phyloP scores from a whole-genome alignment of 345 rosid species.

The Gossypium longicalyx region DNA sequence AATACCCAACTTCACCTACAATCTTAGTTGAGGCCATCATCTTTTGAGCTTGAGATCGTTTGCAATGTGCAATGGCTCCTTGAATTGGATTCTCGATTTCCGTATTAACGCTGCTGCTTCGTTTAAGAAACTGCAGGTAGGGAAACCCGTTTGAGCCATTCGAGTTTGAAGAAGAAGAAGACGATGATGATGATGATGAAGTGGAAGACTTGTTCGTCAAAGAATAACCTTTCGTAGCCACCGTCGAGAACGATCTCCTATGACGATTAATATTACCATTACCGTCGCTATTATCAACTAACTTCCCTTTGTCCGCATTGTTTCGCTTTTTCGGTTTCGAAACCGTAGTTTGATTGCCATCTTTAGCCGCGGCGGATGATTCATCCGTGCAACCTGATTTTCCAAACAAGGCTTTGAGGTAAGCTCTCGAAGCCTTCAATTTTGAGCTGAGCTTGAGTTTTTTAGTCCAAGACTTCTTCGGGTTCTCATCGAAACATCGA shows the following conservation, averaged over 20 bases:
- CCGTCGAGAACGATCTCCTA: conserved; percentile 82
- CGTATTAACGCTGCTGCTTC: conserved; percentile 51
- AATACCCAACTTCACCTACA: conserved; percentile 47
- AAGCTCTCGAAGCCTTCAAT: conserved; percentile 69
- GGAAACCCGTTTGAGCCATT: conserved; percentile 38
- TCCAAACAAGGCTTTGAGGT: conserved; percentile 58
- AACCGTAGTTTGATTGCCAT: conserved; percentile 40
- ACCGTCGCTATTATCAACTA: conserved; percentile 19
- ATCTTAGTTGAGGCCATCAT: conserved; percentile 37
- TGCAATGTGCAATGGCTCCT: conserved; percentile 94
- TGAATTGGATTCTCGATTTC: conserved; percentile 77
- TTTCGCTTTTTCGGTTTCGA: conserved; percentile 45
- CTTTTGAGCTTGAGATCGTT: conserved; percentile 54
- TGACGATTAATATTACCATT: conserved; percentile 25
- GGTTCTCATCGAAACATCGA: conserved; percentile 29
- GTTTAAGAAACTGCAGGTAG: conserved; percentile 44
- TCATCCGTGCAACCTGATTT: conserved; percentile 69
- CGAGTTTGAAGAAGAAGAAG: conserved; percentile 35
- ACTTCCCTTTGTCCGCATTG: conserved; percentile 22
- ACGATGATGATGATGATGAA: conserved; percentile 38
- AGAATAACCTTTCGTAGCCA: conserved; percentile 53
- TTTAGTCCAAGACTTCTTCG: conserved; percentile 64
- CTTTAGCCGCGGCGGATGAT: conserved; percentile 49
- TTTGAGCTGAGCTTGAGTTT: conserved; percentile 57
- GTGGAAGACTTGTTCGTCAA: conserved; percentile 35